Evolutionary conservation across 2,329 filamentous ascomycete genomes (phyloP).

Genomic region (Aspergillus candidus): DNA sequence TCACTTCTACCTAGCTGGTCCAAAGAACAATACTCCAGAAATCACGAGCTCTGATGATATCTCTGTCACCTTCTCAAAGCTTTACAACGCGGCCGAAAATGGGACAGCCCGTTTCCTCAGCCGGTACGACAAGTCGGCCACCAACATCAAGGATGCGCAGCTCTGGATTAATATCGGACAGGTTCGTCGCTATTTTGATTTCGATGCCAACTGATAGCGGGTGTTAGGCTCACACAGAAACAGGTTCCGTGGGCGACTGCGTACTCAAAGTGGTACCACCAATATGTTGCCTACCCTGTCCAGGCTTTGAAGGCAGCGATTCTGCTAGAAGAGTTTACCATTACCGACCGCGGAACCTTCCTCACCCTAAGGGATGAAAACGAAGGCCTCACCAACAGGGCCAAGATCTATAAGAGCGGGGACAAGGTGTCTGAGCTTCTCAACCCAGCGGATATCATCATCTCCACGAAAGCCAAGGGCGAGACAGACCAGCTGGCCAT

Average conservation of each 20-base stretch:
- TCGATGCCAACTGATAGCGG: background rate
- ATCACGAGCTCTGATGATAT: constrained; percentile 27
- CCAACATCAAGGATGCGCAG: constrained; percentile 44
- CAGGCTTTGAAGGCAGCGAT: constrained; percentile 42
- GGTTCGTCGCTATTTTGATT: constrained; percentile 8
- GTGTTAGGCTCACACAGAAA: no score
- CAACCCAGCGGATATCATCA: constrained; percentile 40
- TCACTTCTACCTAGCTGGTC: constrained; percentile 43
- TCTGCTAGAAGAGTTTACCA: constrained; percentile 41
- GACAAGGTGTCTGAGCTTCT: constrained; percentile 34
- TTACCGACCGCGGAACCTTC: constrained; percentile 44
- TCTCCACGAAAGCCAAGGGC: constrained; percentile 33
- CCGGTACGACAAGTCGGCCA: constrained; percentile 46
- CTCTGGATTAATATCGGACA: constrained; percentile 45
- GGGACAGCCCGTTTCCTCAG: constrained; percentile 37
- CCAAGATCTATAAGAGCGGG: constrained; percentile 27
- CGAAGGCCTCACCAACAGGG: constrained; percentile 26
- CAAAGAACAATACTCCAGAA: constrained; percentile 28
- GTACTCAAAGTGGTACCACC: constrained; percentile 45
- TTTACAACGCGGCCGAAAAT: constrained; percentile 32
- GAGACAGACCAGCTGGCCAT: constrained; percentile 22
- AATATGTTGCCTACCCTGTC: constrained; percentile 42
- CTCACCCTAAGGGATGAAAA: constrained; percentile 29
- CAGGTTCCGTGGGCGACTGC: constrained; percentile 42
- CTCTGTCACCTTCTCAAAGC: constrained; percentile 28